These are phyloP conservation scores for Trichophaea hybrida DNA, from an alignment of 2,329 filamentous ascomycete species.

Conservation along the genomic window DNA sequence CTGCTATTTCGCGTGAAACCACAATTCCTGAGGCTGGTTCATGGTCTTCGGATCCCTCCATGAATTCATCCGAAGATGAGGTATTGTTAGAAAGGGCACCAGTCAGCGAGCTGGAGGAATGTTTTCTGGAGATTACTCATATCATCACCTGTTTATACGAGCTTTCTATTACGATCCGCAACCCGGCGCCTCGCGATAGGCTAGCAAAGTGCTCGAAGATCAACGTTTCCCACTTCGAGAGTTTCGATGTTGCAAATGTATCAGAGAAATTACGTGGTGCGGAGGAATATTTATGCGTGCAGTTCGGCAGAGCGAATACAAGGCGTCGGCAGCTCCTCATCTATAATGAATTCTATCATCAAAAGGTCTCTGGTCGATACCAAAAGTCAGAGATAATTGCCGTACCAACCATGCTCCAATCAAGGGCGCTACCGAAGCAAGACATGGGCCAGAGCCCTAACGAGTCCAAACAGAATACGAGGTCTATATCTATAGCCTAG, in stretches of 20 bases:
- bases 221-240: constrained; percentile 27
- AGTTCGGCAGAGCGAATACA: constrained; percentile 29
- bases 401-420: background rate
- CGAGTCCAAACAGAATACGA: background rate
- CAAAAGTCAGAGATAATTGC: background rate
- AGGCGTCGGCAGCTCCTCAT: constrained; percentile 29
- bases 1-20: constrained; percentile 9
- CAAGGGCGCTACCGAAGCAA: background rate
- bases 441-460: background rate
- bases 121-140: constrained; percentile 19
- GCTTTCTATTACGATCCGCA: constrained; percentile 21
- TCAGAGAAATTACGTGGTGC: background rate
- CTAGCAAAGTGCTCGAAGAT: constrained; percentile 24
- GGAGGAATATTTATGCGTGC: constrained; percentile 18
- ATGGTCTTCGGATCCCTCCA: constrained; percentile 6
- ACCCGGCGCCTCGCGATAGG: constrained; percentile 29
- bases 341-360: constrained; percentile 29
- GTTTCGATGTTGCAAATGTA: constrained; percentile 27
- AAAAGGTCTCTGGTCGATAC: constrained; percentile 23
- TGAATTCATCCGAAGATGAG: background rate
- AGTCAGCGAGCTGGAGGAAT: constrained; percentile 27
- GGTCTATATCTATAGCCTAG: background rate
- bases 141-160: constrained; percentile 27
- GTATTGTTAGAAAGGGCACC: background rate
- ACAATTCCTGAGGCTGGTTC: constrained; percentile 2